Base-by-base conservation (phyloP, 78 protist species). In the Emiliania huxleyi region DNA sequence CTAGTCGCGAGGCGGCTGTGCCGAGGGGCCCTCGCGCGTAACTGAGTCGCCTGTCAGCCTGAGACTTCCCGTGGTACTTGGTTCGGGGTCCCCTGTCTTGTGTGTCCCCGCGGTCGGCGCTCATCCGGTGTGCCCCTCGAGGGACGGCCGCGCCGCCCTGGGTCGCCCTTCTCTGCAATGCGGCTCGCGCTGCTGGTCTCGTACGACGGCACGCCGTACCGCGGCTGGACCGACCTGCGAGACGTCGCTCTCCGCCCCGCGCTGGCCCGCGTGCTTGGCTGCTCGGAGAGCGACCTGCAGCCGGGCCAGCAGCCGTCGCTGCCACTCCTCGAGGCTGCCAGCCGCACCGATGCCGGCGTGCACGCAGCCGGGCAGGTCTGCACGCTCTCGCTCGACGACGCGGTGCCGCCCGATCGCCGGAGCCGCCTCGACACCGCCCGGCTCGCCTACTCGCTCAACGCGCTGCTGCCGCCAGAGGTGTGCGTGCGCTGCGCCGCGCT, bases 341-440 rank as follows among this genome's bases (percentile, higher is more conserved):
- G 25, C 18, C 89, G 89, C 56, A 81, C 89, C n/a, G 89, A 81
- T 38, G 55, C 49, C 25, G 89, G 89, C 56, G 89, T 81, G 25
- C 89, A 81, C 55, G 89, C 89, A 40, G 38, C 15, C 56, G 89
- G 89, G 22, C 48, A 81, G 56, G 56, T 44, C 15, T 0, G 52
- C n/a, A n/a, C n/a, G n/a, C n/a, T n/a, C 23, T 4, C 5, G 23
- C 15, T 77, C 48, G 26, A 15, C 35, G 19, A 0, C 42, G 42
- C 81, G 1, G 37, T 5, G 2, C 81, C 42, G 37, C 73, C 11
- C 73, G n/a, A 26, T 4, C 81, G 40, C 2, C 42, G 18, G 12
- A 5, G n/a, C n/a, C n/a, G n/a, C n/a, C n/a, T n/a, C 62, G 62
- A 52, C 15, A 8, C 15, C 62, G 62, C 48, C 2, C 85, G 40